Evolutionary conservation across 176 grass and related monocot genomes (phyloP), one percentile per base, ranked within the genome.

Genomic region (Avena sativa): DNA sequence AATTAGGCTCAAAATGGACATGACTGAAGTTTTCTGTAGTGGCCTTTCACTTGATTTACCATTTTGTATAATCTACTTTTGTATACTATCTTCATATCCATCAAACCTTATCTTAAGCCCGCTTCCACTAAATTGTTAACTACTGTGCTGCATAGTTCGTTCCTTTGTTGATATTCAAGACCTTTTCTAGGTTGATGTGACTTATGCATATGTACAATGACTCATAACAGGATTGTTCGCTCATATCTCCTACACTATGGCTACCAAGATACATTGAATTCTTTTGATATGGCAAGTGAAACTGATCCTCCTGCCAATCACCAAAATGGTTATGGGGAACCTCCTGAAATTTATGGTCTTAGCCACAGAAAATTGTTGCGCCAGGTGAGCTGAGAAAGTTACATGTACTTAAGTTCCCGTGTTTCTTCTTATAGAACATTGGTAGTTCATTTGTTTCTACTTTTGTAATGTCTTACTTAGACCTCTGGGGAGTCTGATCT

Each of bases 231-330:
- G 94, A 93, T 97, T 87, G 92, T 99, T 61, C 90, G 87, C 78
- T 99, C 97, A 43, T 99, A 99, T 93, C 92, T 99, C 81, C 69
- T 99, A 78, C 97, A 99, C 82, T 99, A 99, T 19, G 94, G 97
- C 67, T 99, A 99, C 66, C 92, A 97, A 94, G 97, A 99, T 86
- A 99, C 97, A 58, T 81, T 99, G 83, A 92, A 80, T 89, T 94
- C 97, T 83, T 93, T 99, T 89, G 94, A 97, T 78, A 87, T 71
- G 90, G 89, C 92, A 86, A 97, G 85, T 86, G 89, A 93, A 88
- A 91, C 75, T 80, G 90, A 92, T 50, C 87, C 87, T 74, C 86
- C 90, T 44, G 49, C 81, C 30, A 82, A 76, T 62, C 71, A 80
- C 79, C 90, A 87, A 87, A 97, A 94, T 90, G 94, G 94, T 69